Conservation (phyloP, 495 filamentous ascomycete species). For the Halenospora varia region DNA sequence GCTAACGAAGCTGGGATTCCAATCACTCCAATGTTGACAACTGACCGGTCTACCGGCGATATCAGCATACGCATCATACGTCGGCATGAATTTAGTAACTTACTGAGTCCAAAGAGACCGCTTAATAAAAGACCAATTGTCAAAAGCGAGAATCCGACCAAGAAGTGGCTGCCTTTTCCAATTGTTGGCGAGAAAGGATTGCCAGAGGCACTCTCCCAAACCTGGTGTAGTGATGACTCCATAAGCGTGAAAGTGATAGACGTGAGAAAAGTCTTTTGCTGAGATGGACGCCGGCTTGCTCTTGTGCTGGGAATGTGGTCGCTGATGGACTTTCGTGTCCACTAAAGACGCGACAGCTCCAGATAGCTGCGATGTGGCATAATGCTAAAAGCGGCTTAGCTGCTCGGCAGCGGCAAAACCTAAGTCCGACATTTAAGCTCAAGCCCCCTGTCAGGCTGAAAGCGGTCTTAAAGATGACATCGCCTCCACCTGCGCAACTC, state of each 20-base stretch:
- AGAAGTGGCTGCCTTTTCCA: slow-evolving; percentile 79
- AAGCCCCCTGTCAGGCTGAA: not conserved
- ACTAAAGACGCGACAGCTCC: not conserved
- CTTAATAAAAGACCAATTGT: slow-evolving; percentile 60
- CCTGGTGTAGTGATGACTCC: slow-evolving; percentile 72
- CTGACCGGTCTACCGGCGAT: slow-evolving; percentile 72
- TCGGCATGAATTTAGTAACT: too few relatives aligned
- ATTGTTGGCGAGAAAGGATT: slow-evolving; percentile 78
- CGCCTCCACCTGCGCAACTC: not conserved
- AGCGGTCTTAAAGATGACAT: not conserved
- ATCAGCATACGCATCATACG: too few relatives aligned
- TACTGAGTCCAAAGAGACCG: slow-evolving; percentile 79
- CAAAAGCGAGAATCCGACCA: slow-evolving; percentile 75
- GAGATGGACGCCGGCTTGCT: not conserved
- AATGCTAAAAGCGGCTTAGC: not conserved
- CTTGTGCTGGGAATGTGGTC: not conserved
- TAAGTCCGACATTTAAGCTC: slow-evolving; percentile 6
- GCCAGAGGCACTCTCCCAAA: slow-evolving; percentile 85
- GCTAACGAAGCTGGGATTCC: slow-evolving; percentile 85
- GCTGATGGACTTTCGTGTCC: not conserved
- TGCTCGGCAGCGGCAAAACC: not conserved
- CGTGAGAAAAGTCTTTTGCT: not conserved
- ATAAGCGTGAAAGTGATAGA: slow-evolving; percentile 33
- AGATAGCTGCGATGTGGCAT: slow-evolving; percentile 11
- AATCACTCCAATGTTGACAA: slow-evolving; percentile 69